Evolutionary conservation across 345 rosid genomes (phyloP), one percentile per base, ranked within the genome.

Genomic region (Brassica nigra): DNA sequence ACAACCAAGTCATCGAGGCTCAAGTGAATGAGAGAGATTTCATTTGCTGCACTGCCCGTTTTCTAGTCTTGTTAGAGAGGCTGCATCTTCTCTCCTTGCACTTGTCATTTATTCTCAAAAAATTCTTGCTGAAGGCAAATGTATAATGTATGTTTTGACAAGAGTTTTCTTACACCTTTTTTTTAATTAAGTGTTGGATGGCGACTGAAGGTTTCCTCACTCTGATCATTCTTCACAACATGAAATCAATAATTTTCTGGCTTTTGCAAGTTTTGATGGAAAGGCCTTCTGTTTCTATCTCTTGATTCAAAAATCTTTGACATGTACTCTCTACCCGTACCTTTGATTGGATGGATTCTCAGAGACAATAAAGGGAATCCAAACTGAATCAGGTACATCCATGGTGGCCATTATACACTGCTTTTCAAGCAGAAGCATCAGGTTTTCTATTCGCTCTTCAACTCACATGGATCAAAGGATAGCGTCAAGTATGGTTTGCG

Each of bases 1-100:
- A 23, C 71, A 59, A 59, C 83, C 3, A 76, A 73, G 75, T 67
- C 31, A 84, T 82, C 77, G 73, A 76, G 57, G 63, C 8, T 4
- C 62, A 20, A 80, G n/a, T 27, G 55, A 64, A 18, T 75, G 72
- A 75, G 79, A 66, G 14, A 59, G 15, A 54, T 12, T 71, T 71
- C 49, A 27, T 71, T 18, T 39, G 68, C 68, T 64, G 36, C 66
- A 16, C 52, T 77, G 23, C 20, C 20, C n/a, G 49, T 65, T 34
- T 65, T 66, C 52, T 5, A 6, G 36, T 63, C 12, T 66, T 27
- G 52, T 36, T 9, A 66, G 7, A 66, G 7, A 34, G 37, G 27
- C 3, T 33, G 12, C 47, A 36, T 37, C 30, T n/a, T 27, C 71
- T 39, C 33, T 34, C 34, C 37, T 37, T 66, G 55, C 57, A 23